These are phyloP conservation scores for Populus nigra DNA, from an alignment of 345 rosid species.

Conservation along the genomic window DNA sequence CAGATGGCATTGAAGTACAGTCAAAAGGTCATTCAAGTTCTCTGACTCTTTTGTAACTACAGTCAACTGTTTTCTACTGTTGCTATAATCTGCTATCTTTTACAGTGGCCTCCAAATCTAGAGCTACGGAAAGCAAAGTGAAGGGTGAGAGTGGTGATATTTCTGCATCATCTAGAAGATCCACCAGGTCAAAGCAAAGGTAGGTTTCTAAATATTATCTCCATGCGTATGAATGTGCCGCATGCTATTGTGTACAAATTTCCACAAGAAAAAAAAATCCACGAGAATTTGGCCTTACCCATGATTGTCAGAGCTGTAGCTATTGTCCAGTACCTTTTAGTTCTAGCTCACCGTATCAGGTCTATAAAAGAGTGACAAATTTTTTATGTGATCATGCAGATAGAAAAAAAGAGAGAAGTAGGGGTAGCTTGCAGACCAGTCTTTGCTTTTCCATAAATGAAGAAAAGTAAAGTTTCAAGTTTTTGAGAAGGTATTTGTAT, in stretches of 20 bases:
- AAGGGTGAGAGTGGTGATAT: slow-evolving; percentile 18
- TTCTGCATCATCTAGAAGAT: slow-evolving; percentile 28
- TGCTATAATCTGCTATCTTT: slow-evolving; percentile 12
- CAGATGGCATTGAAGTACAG: slow-evolving; percentile 37
- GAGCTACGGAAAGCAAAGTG: slow-evolving; percentile 27
- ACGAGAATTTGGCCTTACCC: not conserved
- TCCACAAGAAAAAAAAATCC: not conserved
- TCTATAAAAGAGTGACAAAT: not conserved
- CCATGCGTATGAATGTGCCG: not conserved
- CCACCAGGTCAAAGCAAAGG: slow-evolving; percentile 29
- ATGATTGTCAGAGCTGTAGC: not conserved
- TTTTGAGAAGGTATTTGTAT: not conserved
- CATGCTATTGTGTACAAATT: not conserved
- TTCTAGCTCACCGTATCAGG: not conserved
- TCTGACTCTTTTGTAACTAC: not conserved
- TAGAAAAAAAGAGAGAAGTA: not conserved
- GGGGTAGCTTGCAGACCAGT: not conserved
- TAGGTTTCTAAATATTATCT: not conserved
- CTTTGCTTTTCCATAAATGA: not conserved
- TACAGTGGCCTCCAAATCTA: slow-evolving; percentile 30
- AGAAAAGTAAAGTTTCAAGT: not conserved
- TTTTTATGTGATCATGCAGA: slow-evolving; percentile 1
- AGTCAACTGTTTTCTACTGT: not conserved
- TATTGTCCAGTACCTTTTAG: not conserved
- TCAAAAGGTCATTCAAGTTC: slow-evolving; percentile 39